Evolutionary conservation across 2,329 filamentous ascomycete genomes (phyloP).

Genomic region (Penicillium sp.): DNA sequence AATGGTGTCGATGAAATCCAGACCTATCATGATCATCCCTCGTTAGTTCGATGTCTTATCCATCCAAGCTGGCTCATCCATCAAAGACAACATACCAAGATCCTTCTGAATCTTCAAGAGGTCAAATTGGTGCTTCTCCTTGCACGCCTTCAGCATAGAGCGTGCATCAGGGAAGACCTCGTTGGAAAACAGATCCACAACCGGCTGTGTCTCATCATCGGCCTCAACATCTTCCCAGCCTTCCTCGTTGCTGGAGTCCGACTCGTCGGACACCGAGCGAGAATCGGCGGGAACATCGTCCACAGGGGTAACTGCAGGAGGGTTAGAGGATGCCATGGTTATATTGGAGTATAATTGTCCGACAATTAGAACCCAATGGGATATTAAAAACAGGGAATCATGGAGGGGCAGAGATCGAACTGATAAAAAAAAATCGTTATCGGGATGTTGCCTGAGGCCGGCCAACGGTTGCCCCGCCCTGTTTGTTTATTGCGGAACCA

Average conservation of each 20-base stretch:
- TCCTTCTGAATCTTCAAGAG: constrained; percentile 60
- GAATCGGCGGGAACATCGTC: constrained; percentile 28
- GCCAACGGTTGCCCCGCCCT: constrained; percentile 24
- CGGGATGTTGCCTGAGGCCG: constrained; percentile 21
- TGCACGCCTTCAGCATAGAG: constrained; percentile 69
- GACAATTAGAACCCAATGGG: neutral
- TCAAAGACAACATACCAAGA: constrained; percentile 41
- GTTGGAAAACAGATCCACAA: constrained; percentile 69
- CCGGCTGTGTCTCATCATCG: constrained; percentile 61
- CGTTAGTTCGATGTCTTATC: constrained; percentile 9
- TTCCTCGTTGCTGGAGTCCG: constrained; percentile 52
- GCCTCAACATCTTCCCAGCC: constrained; percentile 61
- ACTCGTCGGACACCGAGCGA: constrained; percentile 38
- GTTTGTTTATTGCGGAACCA: constrained; percentile 26
- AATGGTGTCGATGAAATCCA: constrained; percentile 72
- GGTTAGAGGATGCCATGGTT: constrained; percentile 32
- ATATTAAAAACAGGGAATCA: neutral
- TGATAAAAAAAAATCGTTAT: constrained; percentile 28
- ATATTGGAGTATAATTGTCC: neutral
- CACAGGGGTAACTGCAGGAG: constrained; percentile 16
- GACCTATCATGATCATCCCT: constrained; percentile 43
- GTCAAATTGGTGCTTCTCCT: constrained; percentile 65
- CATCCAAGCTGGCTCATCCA: neutral
- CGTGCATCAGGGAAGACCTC: constrained; percentile 63
- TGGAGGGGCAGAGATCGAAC: constrained; percentile 23